These are phyloP conservation scores for Cystofilobasidium macerans DNA, from an alignment of 768 basidiomycete genomes.

Conservation along the genomic window DNA sequence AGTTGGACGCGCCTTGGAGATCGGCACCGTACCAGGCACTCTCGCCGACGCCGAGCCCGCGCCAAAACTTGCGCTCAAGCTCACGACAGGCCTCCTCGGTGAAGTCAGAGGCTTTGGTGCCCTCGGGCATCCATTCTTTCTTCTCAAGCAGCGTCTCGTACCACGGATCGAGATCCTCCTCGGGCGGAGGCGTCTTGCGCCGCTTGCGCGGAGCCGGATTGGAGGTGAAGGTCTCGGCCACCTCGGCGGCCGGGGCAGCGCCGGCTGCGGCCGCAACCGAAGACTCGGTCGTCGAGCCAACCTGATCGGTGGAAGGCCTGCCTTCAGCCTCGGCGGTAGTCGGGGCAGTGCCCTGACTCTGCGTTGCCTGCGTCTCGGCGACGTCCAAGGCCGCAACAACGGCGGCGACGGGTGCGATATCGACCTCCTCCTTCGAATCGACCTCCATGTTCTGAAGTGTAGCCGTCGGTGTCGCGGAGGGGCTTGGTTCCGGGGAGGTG, in stretches of 20 bases:
- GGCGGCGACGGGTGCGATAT: background rate
- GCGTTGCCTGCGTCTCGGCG: background rate
- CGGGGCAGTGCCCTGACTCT: background rate
- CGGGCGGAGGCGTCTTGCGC: background rate
- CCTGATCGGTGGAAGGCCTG: background rate
- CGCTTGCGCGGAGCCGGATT: background rate
- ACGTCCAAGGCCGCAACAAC: background rate
- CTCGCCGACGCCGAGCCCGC: slow-evolving; percentile 74
- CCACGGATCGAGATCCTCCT: slow-evolving; percentile 4
- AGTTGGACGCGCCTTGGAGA: slow-evolving; percentile 56
- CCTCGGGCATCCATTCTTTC: slow-evolving; percentile 16
- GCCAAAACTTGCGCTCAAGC: slow-evolving; percentile 83
- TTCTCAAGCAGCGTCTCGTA: slow-evolving; percentile 14
- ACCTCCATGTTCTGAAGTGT: background rate
- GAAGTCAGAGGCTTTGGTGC: slow-evolving; percentile 51
- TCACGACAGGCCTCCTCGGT: slow-evolving; percentile 76
- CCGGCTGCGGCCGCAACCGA: no score
- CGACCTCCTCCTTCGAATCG: background rate
- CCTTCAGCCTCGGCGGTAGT: background rate
- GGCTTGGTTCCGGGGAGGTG: background rate
- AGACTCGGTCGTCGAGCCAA: background rate
- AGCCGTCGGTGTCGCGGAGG: background rate
- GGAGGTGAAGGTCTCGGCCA: background rate
- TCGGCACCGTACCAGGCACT: slow-evolving; percentile 99
- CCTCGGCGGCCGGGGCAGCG: background rate